Evolutionary conservation across 1,284 basidiomycete species (phyloP), one percentile per base, ranked within the genome.

Genomic region (Coniferiporia weirii): DNA sequence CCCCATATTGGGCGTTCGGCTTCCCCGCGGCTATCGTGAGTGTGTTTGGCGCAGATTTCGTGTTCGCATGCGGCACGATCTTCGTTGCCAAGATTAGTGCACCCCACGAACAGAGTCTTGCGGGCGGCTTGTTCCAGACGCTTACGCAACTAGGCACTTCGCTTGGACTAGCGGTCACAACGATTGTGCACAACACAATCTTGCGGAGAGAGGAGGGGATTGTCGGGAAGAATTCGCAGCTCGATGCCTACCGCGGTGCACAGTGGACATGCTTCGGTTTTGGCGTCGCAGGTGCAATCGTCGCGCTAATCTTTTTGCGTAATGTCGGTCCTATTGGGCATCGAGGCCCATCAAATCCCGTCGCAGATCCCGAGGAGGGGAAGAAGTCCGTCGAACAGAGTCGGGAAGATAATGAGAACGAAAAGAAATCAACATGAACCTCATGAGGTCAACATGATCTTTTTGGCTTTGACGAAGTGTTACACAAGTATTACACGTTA

Each of bases 41-140:
- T 12, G 90, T 92, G 22, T 77, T 90, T 47, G 91, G 91, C 38
- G 88, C 84, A 0, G 91, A 93, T 68, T 89, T 93, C 66, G 82
- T 91, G 10, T 91, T 87, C 69, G 77, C 90, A 0, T 76, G 83
- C 1, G 91, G 89, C 1, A 85, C 83, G 1, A 75, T 93, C 19
- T 93, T 90, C 67, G 81, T 93, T 55, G 84, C 90, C 0, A 85
- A 85, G 61, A 76, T 89, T n/a, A 80, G 83, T 2, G 71, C 80
- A 1, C 84, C 84, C 1, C 79, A 87, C 59, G 92, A 95, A 67
- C 91, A 94, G 70, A 85, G 83, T 67, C 78, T 93, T 1, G 85
- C 87, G 0, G 90, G 89, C 2, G 91, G 83, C 1, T 64, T 91
- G 45, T 90, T 89, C 69, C 85, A 89, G 66, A 89, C 86, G 32